Conservation (phyloP, 208 protist species). For the Leishmania guyanensis region DNA sequence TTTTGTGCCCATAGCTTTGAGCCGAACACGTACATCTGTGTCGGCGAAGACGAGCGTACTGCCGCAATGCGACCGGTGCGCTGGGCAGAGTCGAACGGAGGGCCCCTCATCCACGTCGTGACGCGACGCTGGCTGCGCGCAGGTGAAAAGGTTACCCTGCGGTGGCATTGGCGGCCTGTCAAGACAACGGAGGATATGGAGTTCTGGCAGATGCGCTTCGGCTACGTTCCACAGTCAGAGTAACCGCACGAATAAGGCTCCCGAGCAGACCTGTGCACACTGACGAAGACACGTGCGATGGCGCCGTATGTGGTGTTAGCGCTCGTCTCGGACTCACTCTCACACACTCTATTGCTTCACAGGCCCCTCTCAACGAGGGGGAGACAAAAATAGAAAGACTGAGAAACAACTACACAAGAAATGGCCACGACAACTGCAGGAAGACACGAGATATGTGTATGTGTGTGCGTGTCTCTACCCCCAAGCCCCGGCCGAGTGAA, state of each 20-base stretch:
- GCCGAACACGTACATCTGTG: conserved; percentile 49
- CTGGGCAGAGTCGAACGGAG: conserved; percentile 35
- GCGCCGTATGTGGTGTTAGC: background rate
- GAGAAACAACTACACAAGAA: background rate
- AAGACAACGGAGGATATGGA: conserved; percentile 60
- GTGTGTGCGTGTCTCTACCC: background rate
- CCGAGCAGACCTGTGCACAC: background rate
- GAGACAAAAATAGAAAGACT: background rate
- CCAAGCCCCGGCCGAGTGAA: background rate
- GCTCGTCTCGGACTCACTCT: background rate
- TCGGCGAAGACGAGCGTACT: conserved; percentile 7
- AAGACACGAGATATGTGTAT: background rate
- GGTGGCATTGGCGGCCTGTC: conserved; percentile 50
- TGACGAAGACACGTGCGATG: background rate
- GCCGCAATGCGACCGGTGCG: conserved; percentile 14
- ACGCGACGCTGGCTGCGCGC: conserved; percentile 37
- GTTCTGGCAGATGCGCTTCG: conserved; percentile 80
- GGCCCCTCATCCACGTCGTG: conserved; percentile 64
- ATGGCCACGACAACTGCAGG: background rate
- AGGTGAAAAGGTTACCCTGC: conserved; percentile 61
- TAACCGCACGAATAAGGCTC: background rate
- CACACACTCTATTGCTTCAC: background rate
- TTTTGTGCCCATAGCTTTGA: conserved; percentile 75
- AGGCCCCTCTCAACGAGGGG: background rate
- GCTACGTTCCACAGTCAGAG: conserved; percentile 55